Evolutionary conservation across 2,329 filamentous ascomycete species (phyloP).

Genomic region (Clonostachys chloroleuca): DNA sequence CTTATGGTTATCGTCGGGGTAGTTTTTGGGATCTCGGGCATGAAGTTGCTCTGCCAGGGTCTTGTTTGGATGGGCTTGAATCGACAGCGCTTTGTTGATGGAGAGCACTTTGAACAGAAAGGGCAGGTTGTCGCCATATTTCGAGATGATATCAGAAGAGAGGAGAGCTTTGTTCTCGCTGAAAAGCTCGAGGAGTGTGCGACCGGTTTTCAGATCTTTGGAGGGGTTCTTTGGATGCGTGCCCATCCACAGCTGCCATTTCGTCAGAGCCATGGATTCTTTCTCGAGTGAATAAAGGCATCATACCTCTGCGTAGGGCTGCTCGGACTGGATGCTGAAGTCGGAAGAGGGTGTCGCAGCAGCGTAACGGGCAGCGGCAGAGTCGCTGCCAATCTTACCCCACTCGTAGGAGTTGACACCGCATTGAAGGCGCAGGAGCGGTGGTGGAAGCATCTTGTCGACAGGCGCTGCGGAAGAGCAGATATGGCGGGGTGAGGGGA

Average conservation of each 20-base stretch:
- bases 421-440: conserved; percentile 80
- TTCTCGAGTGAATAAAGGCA: background rate
- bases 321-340: conserved; percentile 77
- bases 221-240: conserved; percentile 95
- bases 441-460: conserved; percentile 58
- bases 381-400: conserved; percentile 88
- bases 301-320: conserved; percentile 86
- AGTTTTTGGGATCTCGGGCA: conserved; percentile 83
- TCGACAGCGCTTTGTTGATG: conserved; percentile 91
- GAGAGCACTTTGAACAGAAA: conserved; percentile 98
- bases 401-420: conserved; percentile 99
- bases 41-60: conserved; percentile 84
- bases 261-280: background rate
- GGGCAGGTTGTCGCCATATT: conserved; percentile 78
- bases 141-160: conserved; percentile 65
- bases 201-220: conserved; percentile 78
- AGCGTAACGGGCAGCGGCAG: conserved; percentile 85
- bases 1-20: conserved; percentile 99
- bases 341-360: conserved; percentile 73
- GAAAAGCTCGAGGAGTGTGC: conserved; percentile 81
- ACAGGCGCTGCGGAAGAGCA: too few species aligned
- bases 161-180: conserved; percentile 83
- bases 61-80: conserved; percentile 96
- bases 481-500: too few species aligned
- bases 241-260: conserved; percentile 88